Conservation (phyloP, 129 eudicot species). For the Artemisia tridentata region DNA sequence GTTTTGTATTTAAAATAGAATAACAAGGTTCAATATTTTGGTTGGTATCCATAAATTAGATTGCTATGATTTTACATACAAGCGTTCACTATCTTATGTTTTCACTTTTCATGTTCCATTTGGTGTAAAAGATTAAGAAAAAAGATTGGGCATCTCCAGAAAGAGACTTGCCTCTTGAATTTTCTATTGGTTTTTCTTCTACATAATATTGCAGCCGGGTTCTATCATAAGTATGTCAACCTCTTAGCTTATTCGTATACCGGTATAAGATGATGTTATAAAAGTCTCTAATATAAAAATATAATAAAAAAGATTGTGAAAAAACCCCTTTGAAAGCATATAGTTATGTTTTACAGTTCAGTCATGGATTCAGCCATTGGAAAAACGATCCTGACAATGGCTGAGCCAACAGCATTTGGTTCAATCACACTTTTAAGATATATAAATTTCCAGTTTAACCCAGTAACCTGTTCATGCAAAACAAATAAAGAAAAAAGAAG, state of each 20-base stretch:
- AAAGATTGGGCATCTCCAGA: no score
- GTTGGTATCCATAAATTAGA: no score
- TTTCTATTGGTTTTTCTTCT: no score
- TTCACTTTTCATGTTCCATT: no score
- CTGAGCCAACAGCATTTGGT: neutral
- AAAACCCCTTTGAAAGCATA: neutral
- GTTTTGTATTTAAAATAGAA: no score
- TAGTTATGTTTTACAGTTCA: neutral
- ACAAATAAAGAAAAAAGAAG: neutral
- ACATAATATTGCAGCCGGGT: no score
- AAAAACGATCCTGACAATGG: neutral
- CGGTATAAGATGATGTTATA: neutral
- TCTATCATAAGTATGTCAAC: neutral
- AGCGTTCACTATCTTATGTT: no score
- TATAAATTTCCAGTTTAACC: neutral
- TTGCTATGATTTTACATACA: no score
- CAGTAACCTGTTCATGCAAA: conserved; percentile 5
- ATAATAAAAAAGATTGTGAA: neutral
- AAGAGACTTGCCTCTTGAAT: no score
- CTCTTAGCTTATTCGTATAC: neutral
- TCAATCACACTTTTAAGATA: neutral
- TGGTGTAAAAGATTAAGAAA: no score
- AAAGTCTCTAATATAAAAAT: neutral
- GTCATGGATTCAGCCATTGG: neutral
- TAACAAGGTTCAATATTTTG: no score